These are phyloP conservation scores for Thermomyces lanuginosus DNA, from an alignment of 2,329 filamentous ascomycete genomes.

Conservation along the genomic window DNA sequence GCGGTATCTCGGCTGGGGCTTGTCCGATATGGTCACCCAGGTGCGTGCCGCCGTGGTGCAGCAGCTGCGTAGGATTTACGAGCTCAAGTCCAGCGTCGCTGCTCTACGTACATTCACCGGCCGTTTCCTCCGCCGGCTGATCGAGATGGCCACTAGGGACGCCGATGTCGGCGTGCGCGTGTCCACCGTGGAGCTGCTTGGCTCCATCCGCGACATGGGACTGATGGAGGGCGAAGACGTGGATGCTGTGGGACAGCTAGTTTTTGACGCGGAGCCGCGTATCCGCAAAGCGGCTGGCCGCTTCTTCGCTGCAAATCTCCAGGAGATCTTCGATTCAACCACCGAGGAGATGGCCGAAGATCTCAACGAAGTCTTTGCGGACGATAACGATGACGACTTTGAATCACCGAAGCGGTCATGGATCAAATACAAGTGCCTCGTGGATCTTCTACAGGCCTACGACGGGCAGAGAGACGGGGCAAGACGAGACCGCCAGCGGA, in stretches of 20 bases:
- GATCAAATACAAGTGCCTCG: conserved; percentile 83
- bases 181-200: conserved; percentile 63
- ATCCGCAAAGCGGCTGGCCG: conserved; percentile 76
- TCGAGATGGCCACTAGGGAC: conserved; percentile 85
- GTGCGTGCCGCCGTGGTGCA: conserved; percentile 75
- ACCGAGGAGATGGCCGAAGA: conserved; percentile 72
- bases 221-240: conserved; percentile 85
- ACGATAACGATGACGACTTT: conserved; percentile 55
- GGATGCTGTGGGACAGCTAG: conserved; percentile 68
- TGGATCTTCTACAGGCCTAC: conserved; percentile 67
- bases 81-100: conserved; percentile 58
- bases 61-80: conserved; percentile 66
- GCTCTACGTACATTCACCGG: conserved; percentile 82
- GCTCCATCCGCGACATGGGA: conserved; percentile 64
- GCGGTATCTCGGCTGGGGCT: conserved; percentile 86
- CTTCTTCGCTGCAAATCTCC: conserved; percentile 80
- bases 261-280: conserved; percentile 72
- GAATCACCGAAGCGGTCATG: conserved; percentile 64
- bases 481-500: conserved; percentile 11
- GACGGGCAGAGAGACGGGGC: conserved; percentile 43
- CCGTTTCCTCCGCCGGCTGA: conserved; percentile 66
- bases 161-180: conserved; percentile 66
- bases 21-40: conserved; percentile 61
- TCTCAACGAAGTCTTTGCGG: conserved; percentile 57
- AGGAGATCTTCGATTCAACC: conserved; percentile 62